Evolutionary conservation across 495 filamentous ascomycete species (phyloP), one percentile per base, ranked within the genome.

Genomic region (Trichoderma asperelloides): DNA sequence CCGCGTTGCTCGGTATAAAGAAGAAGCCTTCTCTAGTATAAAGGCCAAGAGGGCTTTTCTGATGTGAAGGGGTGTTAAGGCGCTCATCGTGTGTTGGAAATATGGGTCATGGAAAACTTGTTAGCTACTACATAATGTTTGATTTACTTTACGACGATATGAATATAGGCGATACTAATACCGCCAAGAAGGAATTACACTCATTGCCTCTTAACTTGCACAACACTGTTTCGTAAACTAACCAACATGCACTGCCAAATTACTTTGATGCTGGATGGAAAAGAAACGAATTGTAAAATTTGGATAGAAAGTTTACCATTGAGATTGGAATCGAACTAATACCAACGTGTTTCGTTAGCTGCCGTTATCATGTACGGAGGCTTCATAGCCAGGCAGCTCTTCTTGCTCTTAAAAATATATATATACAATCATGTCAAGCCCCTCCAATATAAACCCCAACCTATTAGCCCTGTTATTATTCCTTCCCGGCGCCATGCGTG

Each of bases 1-100:
- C 82, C 12, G 88, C 87, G 39, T 76, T 86, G 33, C 73, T 96
- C 69, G 93, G 93, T 1, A 97, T 97, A 73, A 98, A 97, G 83
- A 96, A 93, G 84, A 96, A 96, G 80, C 79, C 85, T 23, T 75
- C 78, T 5, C 66, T 82, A 16, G 78, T 81, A 21, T 84, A 70
- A 79, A 3, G 23, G 9, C 25, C 13, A 30, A 21, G 6, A 63
- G 12, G 27, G 30, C 25, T 33, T 37, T 41, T 39, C 60, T 23
- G 13, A 27, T 16, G 27, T 18, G 0, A 23, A 16, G 12, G n/a
- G 12, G 15, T 18, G 0, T 47, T 47, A n/a, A n/a, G 43, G 15
- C 33, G 33, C 33, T 47, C 15, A 47, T 47, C 18, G 15, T 4
- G 47, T 0, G 1, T 33, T 7, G 9, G 8, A 60, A 27, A 16